phyloP scores from a whole-genome alignment of 495 filamentous ascomycete genomes.

The Niebla homalea region DNA sequence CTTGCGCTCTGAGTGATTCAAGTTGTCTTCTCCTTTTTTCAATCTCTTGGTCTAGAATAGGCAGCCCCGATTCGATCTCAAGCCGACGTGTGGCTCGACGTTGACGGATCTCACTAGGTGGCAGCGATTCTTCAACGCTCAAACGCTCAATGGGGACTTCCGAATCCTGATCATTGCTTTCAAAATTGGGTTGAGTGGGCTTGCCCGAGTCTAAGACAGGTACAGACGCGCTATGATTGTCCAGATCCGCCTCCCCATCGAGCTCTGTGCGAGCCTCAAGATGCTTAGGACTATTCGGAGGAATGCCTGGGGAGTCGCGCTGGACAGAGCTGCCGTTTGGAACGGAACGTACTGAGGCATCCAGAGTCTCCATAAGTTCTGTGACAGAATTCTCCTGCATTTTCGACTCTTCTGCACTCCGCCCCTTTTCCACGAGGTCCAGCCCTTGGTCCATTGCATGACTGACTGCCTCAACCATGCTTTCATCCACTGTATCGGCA shows the following conservation, averaged over 20 bases:
- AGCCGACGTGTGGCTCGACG: conserved; percentile 28
- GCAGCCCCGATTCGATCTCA: conserved; percentile 44
- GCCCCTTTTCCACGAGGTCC: too few relatives aligned
- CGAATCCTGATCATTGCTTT: not conserved
- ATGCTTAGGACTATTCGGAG: not conserved
- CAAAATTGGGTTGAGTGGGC: not conserved
- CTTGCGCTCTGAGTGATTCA: conserved; percentile 40
- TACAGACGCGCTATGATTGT: not conserved
- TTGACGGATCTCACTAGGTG: too few relatives aligned
- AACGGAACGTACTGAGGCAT: too few relatives aligned
- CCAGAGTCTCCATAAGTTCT: too few relatives aligned
- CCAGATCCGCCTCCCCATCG: not conserved
- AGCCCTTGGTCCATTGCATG: too few relatives aligned
- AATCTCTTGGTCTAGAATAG: conserved; percentile 43
- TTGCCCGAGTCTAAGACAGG: not conserved
- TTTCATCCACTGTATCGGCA: not conserved
- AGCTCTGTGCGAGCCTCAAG: not conserved
- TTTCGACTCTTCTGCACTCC: too few relatives aligned
- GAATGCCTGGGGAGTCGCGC: too few relatives aligned
- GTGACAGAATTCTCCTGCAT: too few relatives aligned
- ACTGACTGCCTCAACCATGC: not conserved
- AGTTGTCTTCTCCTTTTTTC: conserved; percentile 34
- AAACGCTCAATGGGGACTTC: not conserved
- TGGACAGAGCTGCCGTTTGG: too few relatives aligned
- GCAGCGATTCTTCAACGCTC: too few relatives aligned